Base-by-base conservation (phyloP, 1,284 basidiomycete species). In the Vanrija sp. region DNA sequence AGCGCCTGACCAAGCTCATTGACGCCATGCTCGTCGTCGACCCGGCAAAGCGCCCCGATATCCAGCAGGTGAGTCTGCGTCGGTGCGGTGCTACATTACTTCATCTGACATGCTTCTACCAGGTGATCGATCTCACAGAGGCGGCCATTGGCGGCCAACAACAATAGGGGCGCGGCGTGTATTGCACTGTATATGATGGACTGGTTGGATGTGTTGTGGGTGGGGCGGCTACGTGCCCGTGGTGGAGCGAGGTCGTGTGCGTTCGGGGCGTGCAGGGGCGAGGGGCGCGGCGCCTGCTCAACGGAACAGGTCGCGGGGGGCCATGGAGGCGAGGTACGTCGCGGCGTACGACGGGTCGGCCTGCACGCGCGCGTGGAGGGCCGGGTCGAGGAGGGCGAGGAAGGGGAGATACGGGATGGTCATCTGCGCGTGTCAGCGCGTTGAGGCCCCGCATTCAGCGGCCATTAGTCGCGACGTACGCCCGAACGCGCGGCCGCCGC, bases 21-120 rank as follows among this genome's bases (percentile, higher is more conserved):
- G 87, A 93, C 70, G 79, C 78, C 49, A 88, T 89, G 85, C 75
- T 96, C 45, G 87, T 86, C 58, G 82, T 87, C 25, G 85, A 95
- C 61, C 88, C 91, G 8, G 77, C 79, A 48, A 82, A 90, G 27
- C 75, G 93, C 55, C 91, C 91, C 10, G 84, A 87, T 73, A 92
- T 96, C 38, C 83, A 92, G 60, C 78, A 85, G 81, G 90, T 89
- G 52, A 47, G 68, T 49, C 37, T 41, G 36, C 20, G 18, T 22
- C 1, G 12, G n/a, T 19, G 36, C 18, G 38, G 10, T 41, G 7
- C 14, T 43, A 19, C 35, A n/a, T n/a, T 41, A 45, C 51, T 27
- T 41, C 20, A 37, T 35, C 56, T 65, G 50, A 68, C 39, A 37
- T 24, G 14, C 24, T n/a, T n/a, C n/a, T 31, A 31, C 31, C 64